Base-by-base conservation (phyloP, 2,329 filamentous ascomycete species). In the Ophiosphaerella herpotricha region DNA sequence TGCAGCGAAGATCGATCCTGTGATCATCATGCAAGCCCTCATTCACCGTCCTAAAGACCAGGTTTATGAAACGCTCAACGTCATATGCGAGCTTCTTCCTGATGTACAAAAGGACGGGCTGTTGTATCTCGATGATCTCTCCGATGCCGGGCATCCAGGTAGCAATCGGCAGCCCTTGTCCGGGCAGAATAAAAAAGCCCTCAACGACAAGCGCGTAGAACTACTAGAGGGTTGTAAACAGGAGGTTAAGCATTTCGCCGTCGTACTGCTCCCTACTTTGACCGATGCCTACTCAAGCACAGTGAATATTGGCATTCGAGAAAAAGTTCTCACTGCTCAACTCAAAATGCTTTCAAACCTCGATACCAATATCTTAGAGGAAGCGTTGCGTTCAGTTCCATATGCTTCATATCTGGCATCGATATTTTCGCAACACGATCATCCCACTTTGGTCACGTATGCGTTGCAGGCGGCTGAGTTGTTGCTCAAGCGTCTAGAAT, bases 261-360 rank as follows among this genome's bases (percentile, higher is more conserved):
- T 96, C 58, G 94, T 99, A 51, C 80, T 99, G 9, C 88, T 99
- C 57, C 94, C 94, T 0, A 99, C 94, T 2, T 78, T 99, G 55
- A 97, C 94, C 26, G 92, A 99, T 71, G 93, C 92, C 0, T 99
- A 96, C 68, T 97, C 94, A 9, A 97, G 94, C 73, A 99, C 94
- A 0, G 93, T 99, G 57, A 99, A 99, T 67, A 77, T 97, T 13
- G 91, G 85, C 48, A 94, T 99, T 35, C 88, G 95, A 18, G 91
- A 97, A 69, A 97, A 96, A 75, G 94, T 99, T 2, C 81, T 99
- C 31, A 90, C 86, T 16, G 94, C 93, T n/a, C 94, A 99, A 67
- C 78, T 97, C 38, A 97, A 97, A 77, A 97, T 99, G 91, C 82
- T 99, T 8, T 96, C 91, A 11, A 96, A 97, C 58, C 77, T 99